These are phyloP conservation scores for Dipteronia sinensis DNA, from an alignment of 345 rosid species.

Conservation along the genomic window DNA sequence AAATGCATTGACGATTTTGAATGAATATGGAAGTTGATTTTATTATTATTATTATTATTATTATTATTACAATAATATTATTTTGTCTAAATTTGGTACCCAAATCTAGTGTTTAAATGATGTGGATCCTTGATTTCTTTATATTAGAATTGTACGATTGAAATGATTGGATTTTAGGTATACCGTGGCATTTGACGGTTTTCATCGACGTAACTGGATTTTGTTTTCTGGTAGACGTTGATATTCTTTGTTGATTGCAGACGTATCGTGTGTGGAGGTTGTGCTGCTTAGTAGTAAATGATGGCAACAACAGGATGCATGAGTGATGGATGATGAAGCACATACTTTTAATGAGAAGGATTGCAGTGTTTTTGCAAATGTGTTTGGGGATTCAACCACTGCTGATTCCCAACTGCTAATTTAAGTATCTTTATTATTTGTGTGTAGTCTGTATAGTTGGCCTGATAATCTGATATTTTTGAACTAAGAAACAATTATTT, in stretches of 20 bases:
- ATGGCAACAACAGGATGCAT: neutral
- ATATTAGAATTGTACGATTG: no score
- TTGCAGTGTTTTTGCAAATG: constrained; percentile 1
- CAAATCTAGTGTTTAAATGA: no score
- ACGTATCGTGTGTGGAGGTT: constrained; percentile 80
- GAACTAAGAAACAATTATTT: neutral
- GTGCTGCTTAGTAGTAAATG: constrained; percentile 50
- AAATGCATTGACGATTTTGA: no score
- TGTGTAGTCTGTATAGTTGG: neutral
- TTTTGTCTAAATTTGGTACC: no score
- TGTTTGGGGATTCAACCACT: constrained; percentile 16
- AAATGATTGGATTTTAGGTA: no score
- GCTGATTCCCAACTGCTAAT: constrained; percentile 19
- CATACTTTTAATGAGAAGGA: neutral
- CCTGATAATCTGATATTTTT: neutral
- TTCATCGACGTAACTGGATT: no score
- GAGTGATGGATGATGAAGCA: neutral
- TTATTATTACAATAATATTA: no score
- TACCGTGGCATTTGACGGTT: no score
- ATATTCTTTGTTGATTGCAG: constrained; percentile 35
- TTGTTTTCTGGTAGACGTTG: neutral
- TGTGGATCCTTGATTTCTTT: no score
- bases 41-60: no score
- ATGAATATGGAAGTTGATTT: no score
- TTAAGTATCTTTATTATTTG: neutral